phyloP scores from a whole-genome alignment of 306 rosid genomes.

The Cucurbita ficifolia region DNA sequence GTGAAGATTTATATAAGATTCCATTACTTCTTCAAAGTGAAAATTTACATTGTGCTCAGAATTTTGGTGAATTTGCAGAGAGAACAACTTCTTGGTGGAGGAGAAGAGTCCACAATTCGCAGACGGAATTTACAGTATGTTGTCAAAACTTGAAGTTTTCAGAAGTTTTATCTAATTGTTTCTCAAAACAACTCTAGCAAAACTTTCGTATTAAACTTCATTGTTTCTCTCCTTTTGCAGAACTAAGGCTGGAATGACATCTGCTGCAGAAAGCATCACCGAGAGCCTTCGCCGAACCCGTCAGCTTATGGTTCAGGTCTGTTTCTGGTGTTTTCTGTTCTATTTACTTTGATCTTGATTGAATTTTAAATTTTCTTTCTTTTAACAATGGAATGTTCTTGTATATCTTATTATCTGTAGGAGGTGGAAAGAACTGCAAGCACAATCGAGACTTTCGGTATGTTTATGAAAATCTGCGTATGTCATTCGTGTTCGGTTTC shows the following conservation, averaged over 20 bases:
- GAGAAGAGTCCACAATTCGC: constrained; percentile 78
- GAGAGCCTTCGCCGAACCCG: constrained; percentile 88
- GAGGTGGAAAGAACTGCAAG: constrained; percentile 77
- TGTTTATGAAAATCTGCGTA: neutral
- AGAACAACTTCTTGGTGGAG: constrained; percentile 78
- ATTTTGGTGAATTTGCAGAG: constrained; percentile 36
- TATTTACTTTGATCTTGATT: neutral
- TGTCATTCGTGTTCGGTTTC: neutral
- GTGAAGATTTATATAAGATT: neutral
- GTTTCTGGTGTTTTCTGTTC: constrained; percentile 1
- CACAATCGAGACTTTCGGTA: constrained; percentile 65
- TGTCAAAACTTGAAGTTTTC: constrained; percentile 8
- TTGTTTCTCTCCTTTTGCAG: constrained; percentile 19
- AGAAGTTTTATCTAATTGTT: neutral
- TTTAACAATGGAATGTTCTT: constrained; percentile 14
- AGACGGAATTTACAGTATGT: constrained; percentile 83
- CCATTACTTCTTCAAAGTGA: neutral
- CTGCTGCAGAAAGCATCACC: constrained; percentile 90
- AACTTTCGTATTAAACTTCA: neutral
- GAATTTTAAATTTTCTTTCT: neutral
- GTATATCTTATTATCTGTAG: constrained; percentile 15
- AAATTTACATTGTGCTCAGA: neutral
- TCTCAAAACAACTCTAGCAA: neutral
- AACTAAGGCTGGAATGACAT: constrained; percentile 88
- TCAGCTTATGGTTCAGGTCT: constrained; percentile 86